These are phyloP conservation scores for Penicillium egyptiacum DNA, from an alignment of 495 filamentous ascomycete genomes.

Conservation along the genomic window DNA sequence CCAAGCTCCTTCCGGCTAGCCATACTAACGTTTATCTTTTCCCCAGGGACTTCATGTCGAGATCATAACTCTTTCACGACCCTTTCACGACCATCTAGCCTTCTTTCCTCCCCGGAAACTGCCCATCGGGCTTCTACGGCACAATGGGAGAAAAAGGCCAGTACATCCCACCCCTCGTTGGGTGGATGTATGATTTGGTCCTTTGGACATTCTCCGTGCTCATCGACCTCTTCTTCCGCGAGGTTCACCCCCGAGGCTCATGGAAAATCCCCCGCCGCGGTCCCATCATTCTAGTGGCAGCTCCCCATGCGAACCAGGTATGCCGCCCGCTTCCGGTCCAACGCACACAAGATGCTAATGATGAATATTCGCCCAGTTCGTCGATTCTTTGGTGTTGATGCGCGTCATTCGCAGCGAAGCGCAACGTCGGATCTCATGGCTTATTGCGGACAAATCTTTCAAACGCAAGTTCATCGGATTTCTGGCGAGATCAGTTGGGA, in stretches of 20 bases:
- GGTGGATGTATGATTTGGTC: conserved; percentile 78
- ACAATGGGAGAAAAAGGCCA: conserved; percentile 43
- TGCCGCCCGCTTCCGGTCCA: conserved; percentile 14
- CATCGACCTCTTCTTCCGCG: conserved; percentile 94
- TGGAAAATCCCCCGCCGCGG: conserved; percentile 89
- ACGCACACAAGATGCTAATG: conserved; percentile 12
- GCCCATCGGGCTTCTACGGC: conserved; percentile 6
- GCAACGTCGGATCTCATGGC: conserved; percentile 82
- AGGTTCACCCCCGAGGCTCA: conserved; percentile 89
- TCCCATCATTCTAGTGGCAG: conserved; percentile 94
- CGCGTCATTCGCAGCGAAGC: conserved; percentile 82
- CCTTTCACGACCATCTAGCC: neutral
- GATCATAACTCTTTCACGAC: conserved; percentile 1
- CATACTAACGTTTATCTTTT: neutral
- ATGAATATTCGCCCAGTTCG: conserved; percentile 60
- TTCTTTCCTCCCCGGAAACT: neutral
- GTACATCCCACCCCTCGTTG: conserved; percentile 65
- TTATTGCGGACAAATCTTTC: conserved; percentile 95
- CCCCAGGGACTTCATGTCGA: conserved; percentile 24
- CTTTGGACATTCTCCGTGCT: conserved; percentile 82
- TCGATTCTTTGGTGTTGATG: conserved; percentile 92
- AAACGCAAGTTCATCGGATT: conserved; percentile 81
- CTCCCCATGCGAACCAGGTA: conserved; percentile 97
- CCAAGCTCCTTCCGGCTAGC: neutral
- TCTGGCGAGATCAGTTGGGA: conserved; percentile 73